A percentile compares a stretch with the other conserved stretches of the same genome.
These are phyloP conservation scores for Rosa multiflora DNA, from an alignment of 306 rosid species.

Conservation along the genomic window DNA sequence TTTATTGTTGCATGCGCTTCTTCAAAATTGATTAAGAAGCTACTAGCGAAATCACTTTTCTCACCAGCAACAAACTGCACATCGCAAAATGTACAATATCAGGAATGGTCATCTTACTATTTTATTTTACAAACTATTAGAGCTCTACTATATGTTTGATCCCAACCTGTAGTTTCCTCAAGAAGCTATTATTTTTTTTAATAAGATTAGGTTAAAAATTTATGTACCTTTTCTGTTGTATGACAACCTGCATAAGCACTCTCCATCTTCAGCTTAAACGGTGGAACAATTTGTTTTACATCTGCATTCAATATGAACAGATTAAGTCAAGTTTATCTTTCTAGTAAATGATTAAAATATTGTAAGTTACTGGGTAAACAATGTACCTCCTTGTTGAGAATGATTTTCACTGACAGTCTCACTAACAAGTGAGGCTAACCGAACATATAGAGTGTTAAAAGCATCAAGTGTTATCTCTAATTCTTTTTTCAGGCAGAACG, in stretches of 20 bases:
- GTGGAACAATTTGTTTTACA: constrained; percentile 36
- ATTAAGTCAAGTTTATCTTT: constrained; percentile 23
- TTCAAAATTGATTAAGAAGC: constrained; percentile 63
- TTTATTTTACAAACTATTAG: background rate
- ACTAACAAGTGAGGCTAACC: constrained; percentile 42
- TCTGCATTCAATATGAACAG: constrained; percentile 50
- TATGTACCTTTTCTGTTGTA: constrained; percentile 49
- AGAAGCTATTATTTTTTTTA: background rate
- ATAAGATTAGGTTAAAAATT: background rate
- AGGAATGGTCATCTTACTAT: constrained; percentile 16
- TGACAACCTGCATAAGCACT: constrained; percentile 36
- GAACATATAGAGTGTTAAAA: constrained; percentile 44
- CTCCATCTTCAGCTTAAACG: constrained; percentile 31
- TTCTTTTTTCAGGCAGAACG: constrained; percentile 51
- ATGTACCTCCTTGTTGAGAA: constrained; percentile 49
- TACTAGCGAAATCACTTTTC: constrained; percentile 32
- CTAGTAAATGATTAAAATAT: constrained; percentile 14
- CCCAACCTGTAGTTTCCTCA: background rate
- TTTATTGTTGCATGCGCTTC: constrained; percentile 66
- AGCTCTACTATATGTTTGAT: background rate
- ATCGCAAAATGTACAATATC: constrained; percentile 26
- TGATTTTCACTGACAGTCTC: constrained; percentile 29
- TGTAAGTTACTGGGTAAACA: constrained; percentile 25
- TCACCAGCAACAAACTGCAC: constrained; percentile 47
- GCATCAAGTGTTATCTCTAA: constrained; percentile 39